phyloP scores from a whole-genome alignment of 2,329 filamentous ascomycete genomes.

The Penicillium sp. region DNA sequence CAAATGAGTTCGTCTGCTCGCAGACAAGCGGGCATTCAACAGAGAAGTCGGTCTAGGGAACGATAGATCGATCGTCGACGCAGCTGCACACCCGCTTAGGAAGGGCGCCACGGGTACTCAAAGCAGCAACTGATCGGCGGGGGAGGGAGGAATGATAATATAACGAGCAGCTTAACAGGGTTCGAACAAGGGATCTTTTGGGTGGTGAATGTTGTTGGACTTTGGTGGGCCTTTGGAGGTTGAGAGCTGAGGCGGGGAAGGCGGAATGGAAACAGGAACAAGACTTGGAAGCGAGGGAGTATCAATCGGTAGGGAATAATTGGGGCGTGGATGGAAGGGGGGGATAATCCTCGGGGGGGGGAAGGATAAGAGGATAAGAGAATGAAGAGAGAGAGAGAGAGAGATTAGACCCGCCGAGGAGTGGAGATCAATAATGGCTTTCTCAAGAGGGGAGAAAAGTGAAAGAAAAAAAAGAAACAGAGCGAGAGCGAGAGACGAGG shows the following conservation, averaged over 20 bases:
- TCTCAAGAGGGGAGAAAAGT: not conserved
- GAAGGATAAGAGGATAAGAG: not conserved
- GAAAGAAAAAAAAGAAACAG: not conserved
- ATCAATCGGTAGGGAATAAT: constrained; percentile 13
- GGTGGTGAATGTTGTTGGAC: not conserved
- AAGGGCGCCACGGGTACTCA: constrained; percentile 20
- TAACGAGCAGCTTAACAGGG: constrained; percentile 9
- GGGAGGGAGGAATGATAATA: not conserved
- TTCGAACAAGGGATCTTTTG: constrained; percentile 13
- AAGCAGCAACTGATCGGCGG: constrained; percentile 26
- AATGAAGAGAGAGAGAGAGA: not conserved
- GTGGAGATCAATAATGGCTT: not conserved
- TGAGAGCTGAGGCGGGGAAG: constrained; percentile 7
- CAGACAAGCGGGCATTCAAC: constrained; percentile 12
- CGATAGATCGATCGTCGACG: constrained; percentile 23
- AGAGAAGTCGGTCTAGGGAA: constrained; percentile 9
- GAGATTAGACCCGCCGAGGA: not conserved
- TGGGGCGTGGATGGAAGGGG: constrained; percentile 11
- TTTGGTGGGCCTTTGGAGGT: not conserved
- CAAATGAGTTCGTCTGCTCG: not conserved
- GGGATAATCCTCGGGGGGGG: not conserved
- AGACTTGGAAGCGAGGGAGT: constrained; percentile 15
- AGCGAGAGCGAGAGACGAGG: not conserved
- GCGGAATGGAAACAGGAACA: constrained; percentile 2
- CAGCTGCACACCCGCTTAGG: constrained; percentile 11